Conservation (phyloP, 148 eudicot genomes). For the Bassia scoparia region DNA sequence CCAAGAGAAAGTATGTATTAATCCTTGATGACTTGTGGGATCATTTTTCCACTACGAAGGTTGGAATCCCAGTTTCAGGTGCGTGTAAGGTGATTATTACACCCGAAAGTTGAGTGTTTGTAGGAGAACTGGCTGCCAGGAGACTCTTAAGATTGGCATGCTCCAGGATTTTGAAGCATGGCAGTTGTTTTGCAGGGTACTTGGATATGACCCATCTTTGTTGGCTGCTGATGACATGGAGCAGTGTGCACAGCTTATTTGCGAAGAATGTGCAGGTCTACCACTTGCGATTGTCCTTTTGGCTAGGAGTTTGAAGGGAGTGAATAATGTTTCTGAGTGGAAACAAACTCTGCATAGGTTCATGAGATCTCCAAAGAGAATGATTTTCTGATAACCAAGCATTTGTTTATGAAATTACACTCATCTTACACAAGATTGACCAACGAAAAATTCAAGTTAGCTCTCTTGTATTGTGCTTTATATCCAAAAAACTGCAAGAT, state of each 20-base stretch:
- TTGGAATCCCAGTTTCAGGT: neutral
- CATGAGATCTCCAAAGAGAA: neutral
- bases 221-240: conserved; percentile 1
- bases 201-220: neutral
- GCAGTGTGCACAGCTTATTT: neutral
- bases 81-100: conserved; percentile 5
- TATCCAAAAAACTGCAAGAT: neutral
- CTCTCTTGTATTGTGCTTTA: conserved; percentile 6
- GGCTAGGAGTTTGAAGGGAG: conserved; percentile 5
- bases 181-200: conserved; percentile 1
- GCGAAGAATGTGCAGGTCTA: neutral
- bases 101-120: conserved; percentile 4
- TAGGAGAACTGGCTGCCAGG: conserved; percentile 1
- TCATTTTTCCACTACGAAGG: neutral
- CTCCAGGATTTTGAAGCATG: neutral
- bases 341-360: neutral
- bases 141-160: neutral
- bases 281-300: neutral
- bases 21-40: neutral
- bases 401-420: conserved; percentile 11
- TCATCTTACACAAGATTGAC: conserved; percentile 5
- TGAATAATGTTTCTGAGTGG: neutral
- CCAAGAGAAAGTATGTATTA: neutral
- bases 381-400: neutral
- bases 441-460: neutral